Percentiles rank a stretch among this genome's conserved stretches.
Evolutionary conservation across 2,329 filamentous ascomycete species (phyloP).

Genomic region (Trichoderma hamatum): DNA sequence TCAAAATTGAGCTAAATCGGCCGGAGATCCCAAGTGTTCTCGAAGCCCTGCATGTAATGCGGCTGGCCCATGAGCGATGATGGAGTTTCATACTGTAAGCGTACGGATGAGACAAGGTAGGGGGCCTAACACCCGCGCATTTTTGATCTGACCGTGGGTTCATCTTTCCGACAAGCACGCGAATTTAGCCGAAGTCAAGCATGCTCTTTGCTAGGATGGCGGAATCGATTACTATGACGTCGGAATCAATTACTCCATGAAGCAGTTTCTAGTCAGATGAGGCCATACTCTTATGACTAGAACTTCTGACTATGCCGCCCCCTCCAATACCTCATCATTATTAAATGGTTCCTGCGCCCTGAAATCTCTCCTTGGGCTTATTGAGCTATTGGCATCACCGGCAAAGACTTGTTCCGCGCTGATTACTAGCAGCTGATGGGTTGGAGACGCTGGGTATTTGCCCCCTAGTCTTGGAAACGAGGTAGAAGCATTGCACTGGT

Average conservation of each 20-base stretch:
- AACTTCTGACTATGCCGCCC: neutral
- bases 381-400: neutral
- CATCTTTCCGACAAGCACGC: neutral
- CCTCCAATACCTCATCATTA: neutral
- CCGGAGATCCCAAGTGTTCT: neutral
- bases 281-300: neutral
- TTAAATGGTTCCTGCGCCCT: neutral
- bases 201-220: neutral
- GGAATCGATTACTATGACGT: neutral
- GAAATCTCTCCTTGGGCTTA: neutral
- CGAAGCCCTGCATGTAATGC: neutral
- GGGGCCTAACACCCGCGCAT: neutral
- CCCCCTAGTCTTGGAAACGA: neutral
- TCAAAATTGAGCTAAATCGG: neutral
- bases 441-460: neutral
- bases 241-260: neutral
- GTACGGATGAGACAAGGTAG: neutral
- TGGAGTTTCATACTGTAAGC: conserved; percentile 1
- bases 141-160: neutral
- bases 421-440: neutral
- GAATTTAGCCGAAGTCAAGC: neutral
- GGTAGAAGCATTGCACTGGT: neutral
- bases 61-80: neutral
- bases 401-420: neutral
- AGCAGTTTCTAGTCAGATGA: neutral